Evolutionary conservation across 345 rosid genomes (phyloP).

Genomic region (Citrus cavaleriei): DNA sequence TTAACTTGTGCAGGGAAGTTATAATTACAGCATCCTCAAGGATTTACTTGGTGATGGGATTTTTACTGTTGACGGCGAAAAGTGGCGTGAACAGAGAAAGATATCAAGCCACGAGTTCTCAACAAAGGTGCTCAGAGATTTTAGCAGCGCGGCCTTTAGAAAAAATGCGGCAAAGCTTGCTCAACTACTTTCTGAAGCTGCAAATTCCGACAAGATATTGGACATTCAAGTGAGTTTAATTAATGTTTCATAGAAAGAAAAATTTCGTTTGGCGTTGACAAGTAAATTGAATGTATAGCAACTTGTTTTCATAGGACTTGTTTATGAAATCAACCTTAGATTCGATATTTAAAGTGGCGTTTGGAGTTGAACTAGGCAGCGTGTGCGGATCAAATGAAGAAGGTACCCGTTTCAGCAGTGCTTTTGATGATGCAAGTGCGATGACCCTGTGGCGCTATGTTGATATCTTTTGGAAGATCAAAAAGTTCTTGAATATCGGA

Average conservation of each 20-base stretch:
- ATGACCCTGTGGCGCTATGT: slow-evolving; percentile 44
- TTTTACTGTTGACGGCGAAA: slow-evolving; percentile 43
- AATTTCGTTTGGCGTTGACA: not conserved
- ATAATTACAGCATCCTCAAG: slow-evolving; percentile 33
- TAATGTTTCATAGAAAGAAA: not conserved
- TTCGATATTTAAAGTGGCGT: slow-evolving; percentile 57
- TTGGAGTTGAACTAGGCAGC: slow-evolving; percentile 53
- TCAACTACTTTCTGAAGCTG: slow-evolving; percentile 26
- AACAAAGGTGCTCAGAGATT: slow-evolving; percentile 40
- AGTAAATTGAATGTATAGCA: not conserved
- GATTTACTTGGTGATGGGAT: slow-evolving; percentile 53
- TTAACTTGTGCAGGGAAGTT: slow-evolving; percentile 11
- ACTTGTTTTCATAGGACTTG: slow-evolving; percentile 29
- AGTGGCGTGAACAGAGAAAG: slow-evolving; percentile 57
- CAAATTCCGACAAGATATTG: slow-evolving; percentile 15
- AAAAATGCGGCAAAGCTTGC: slow-evolving; percentile 38
- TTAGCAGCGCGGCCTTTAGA: slow-evolving; percentile 40
- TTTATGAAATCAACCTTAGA: slow-evolving; percentile 63
- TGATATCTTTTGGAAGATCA: slow-evolving; percentile 54
- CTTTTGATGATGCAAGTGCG: slow-evolving; percentile 65
- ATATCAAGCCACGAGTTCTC: slow-evolving; percentile 48
- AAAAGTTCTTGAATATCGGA: slow-evolving; percentile 51
- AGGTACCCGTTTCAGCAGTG: slow-evolving; percentile 31
- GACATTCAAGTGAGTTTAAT: slow-evolving; percentile 39
- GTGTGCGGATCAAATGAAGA: slow-evolving; percentile 51